phyloP scores from a whole-genome alignment of 441 rosid genomes.

The Macaranga tanarius region DNA sequence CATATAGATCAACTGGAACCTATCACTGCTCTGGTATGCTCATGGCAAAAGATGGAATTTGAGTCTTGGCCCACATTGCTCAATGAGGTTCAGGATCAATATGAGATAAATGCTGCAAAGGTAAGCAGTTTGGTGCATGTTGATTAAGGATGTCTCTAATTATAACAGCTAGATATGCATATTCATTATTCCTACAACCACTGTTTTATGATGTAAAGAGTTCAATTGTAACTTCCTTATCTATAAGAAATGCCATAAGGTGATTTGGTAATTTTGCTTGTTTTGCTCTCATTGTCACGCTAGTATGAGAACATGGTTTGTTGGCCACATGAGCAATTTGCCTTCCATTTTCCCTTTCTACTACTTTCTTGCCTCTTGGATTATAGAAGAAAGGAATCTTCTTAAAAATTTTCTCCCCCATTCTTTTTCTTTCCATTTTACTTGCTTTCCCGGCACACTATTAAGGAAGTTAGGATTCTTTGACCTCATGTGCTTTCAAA shows the following conservation, averaged over 20 bases:
- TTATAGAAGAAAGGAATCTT: background rate
- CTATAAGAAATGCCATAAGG: background rate
- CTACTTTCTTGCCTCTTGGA: background rate
- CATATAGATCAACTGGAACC: slow-evolving; percentile 66
- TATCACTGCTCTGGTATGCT: slow-evolving; percentile 55
- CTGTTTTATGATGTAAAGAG: background rate
- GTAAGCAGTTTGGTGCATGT: slow-evolving; percentile 35
- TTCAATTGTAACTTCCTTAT: background rate
- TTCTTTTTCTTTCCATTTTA: background rate
- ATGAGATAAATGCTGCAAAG: slow-evolving; percentile 81
- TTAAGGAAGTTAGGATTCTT: background rate
- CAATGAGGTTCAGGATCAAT: slow-evolving; percentile 79
- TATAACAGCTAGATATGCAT: background rate
- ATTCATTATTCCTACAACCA: background rate
- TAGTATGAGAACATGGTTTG: background rate
- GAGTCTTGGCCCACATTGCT: slow-evolving; percentile 88
- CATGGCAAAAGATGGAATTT: slow-evolving; percentile 90
- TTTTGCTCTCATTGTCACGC: background rate
- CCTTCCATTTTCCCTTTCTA: background rate
- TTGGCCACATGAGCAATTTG: background rate
- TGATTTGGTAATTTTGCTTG: background rate
- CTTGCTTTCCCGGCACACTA: background rate
- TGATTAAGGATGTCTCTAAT: background rate
- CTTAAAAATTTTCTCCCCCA: background rate
- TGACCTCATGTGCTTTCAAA: background rate